These are phyloP conservation scores for Codiaeum variegatum DNA, from an alignment of 441 rosid species.

Conservation along the genomic window DNA sequence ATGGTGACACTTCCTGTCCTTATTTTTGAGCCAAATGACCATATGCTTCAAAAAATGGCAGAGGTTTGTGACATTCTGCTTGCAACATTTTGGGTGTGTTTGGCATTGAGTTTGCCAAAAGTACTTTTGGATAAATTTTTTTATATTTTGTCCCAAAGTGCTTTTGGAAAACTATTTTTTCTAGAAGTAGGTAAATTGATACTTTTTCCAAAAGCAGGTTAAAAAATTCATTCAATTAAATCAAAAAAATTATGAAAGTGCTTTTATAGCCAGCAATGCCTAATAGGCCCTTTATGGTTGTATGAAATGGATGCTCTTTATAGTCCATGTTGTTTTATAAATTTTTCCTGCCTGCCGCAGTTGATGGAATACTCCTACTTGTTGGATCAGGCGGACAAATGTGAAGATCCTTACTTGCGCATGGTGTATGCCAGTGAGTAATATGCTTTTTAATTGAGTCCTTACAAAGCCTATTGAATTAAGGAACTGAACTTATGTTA, in stretches of 20 bases:
- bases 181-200: no score
- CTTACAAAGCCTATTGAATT: background rate
- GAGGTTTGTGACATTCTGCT: slow-evolving; percentile 48
- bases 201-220: no score
- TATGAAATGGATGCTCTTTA: background rate
- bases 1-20: slow-evolving; percentile 97
- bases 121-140: no score
- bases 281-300: no score
- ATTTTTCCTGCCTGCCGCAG: slow-evolving; percentile 33
- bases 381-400: slow-evolving; percentile 80
- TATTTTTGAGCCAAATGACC: slow-evolving; percentile 85
- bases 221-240: no score
- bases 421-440: slow-evolving; percentile 82
- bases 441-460: background rate
- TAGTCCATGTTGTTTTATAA: background rate
- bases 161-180: no score
- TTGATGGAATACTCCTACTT: slow-evolving; percentile 94
- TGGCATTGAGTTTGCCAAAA: no score
- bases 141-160: no score
- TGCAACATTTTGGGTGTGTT: no score
- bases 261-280: no score
- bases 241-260: no score
- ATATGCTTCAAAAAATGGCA: slow-evolving; percentile 95
- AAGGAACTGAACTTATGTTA: background rate
- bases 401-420: slow-evolving; percentile 93